A percentile compares a stretch with the other conserved stretches of the same genome.
Evolutionary conservation across 805 yeast species (phyloP).

Genomic region (Brettanomyces anomalus): DNA sequence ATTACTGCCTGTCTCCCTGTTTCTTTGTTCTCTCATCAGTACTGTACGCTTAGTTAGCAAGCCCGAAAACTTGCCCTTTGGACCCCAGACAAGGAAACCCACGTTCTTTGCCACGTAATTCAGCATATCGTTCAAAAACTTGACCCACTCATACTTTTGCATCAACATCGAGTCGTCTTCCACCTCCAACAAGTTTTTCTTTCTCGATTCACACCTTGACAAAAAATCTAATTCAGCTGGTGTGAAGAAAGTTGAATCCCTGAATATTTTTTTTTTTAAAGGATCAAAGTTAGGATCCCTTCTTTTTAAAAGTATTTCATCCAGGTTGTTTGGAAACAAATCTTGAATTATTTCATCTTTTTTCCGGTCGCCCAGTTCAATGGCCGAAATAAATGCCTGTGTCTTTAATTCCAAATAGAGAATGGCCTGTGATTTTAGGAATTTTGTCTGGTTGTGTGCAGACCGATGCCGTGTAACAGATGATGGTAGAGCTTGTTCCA

Average conservation of each 20-base stretch:
- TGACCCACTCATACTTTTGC: conserved; percentile 78
- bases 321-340: conserved; percentile 62
- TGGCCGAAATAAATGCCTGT: conserved; percentile 87
- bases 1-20: background rate
- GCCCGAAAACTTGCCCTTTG: conserved; percentile 24
- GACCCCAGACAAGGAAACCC: conserved; percentile 66
- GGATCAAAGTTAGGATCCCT: conserved; percentile 24
- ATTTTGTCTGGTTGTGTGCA: conserved; percentile 21
- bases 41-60: conserved; percentile 11
- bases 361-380: conserved; percentile 55
- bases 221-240: conserved; percentile 79
- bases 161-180: conserved; percentile 43
- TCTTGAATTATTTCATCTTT: conserved; percentile 62
- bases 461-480: conserved; percentile 3
- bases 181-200: conserved; percentile 45
- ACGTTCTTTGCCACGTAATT: conserved; percentile 72
- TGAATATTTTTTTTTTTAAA: conserved; percentile 14
- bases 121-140: conserved; percentile 68
- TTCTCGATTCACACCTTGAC: conserved; percentile 62
- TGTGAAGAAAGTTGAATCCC: conserved; percentile 35
- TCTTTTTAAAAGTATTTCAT: conserved; percentile 35
- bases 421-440: conserved; percentile 73
- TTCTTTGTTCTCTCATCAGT: background rate
- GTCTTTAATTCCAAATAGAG: conserved; percentile 84
- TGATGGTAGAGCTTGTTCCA: conserved; percentile 9